These are phyloP conservation scores for Alternaria sp. DNA, from an alignment of 2,329 filamentous ascomycete species.

Conservation along the genomic window DNA sequence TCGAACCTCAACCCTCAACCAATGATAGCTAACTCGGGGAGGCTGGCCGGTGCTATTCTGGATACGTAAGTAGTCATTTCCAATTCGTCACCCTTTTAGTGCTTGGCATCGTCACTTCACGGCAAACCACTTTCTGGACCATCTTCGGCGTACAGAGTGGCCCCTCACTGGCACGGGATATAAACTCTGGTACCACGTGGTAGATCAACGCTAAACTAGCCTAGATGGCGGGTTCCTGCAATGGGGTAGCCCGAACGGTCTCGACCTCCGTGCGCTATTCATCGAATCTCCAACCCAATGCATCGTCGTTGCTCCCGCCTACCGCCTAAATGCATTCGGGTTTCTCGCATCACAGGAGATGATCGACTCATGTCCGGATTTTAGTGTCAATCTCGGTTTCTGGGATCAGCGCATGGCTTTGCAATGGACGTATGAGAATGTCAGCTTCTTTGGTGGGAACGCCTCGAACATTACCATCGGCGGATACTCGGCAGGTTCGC, in stretches of 20 bases:
- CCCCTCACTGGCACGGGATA: not conserved
- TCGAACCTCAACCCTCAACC: not conserved
- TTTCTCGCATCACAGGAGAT: conserved; percentile 63
- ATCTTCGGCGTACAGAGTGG: not conserved
- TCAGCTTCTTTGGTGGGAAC: conserved; percentile 62
- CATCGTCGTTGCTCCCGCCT: conserved; percentile 64
- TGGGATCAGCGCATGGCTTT: conserved; percentile 66
- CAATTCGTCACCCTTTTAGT: not conserved
- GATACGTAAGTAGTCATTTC: conserved; percentile 57
- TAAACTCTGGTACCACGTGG: conserved; percentile 10
- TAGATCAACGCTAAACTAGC: conserved; percentile 9
- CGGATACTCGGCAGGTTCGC: conserved; percentile 66
- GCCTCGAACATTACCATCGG: conserved; percentile 61
- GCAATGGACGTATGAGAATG: conserved; percentile 64
- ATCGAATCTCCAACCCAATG: conserved; percentile 57
- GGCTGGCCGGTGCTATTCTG: conserved; percentile 68
- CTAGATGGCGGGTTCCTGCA: conserved; percentile 66
- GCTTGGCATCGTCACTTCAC: conserved; percentile 10
- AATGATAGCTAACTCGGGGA: conserved; percentile 22
- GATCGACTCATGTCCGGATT: conserved; percentile 45
- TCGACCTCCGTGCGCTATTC: conserved; percentile 57
- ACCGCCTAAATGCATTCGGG: conserved; percentile 65
- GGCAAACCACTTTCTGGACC: not conserved
- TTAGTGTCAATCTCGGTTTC: conserved; percentile 62
- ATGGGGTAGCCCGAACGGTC: conserved; percentile 61